Evolutionary conservation across 2,329 filamentous ascomycete genomes (phyloP), one percentile per base, ranked within the genome.

Genomic region (Fusarium temperatum): DNA sequence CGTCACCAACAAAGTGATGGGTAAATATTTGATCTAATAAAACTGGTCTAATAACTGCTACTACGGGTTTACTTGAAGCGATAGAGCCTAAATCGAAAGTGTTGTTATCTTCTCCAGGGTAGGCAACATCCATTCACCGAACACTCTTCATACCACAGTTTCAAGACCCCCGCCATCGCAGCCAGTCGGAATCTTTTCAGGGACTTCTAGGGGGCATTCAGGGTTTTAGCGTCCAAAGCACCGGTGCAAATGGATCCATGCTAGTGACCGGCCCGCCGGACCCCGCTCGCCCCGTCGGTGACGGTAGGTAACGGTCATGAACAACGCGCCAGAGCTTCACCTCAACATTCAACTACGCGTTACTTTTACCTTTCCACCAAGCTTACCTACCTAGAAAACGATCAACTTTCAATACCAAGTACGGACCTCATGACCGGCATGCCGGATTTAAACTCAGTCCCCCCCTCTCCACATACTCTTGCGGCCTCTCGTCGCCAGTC

Each of bases 371-470:
- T 24, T 36, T 44, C 17, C 8, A 24, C 42, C 12, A 28, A 39
- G 20, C 20, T 26, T 38, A 36, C 26, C 6, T 26, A 38, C 36
- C 36, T n/a, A 36, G n/a, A 39, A 66, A 36, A 42, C 26, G 20
- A 44, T 20, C 44, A n/a, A 61, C 39, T 47, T 32, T 24, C 4
- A 17, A 45, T 54, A 32, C 7, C 8, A 36, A 35, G n/a, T 13
- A 22, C 35, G 4, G 22, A 36, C 32, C 63, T 38, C 38, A 60
- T 66, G 60, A 63, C 51, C 76, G 71, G 76, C 56, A 89, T 88
- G 87, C 87, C 87, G 30, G 88, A 89, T 73, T 84, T 89, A 73
- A 89, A 90, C 81, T 86, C 87, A 24, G 86, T 89, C 18, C 86
- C 88, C 45, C 81, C 86, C 13, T 88, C 86, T 62, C 86, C 87